Percentiles rank a stretch among this genome's conserved stretches.
Conservation (phyloP, 768 basidiomycete genomes). For the Cystobasidiopsis lactophilus region DNA sequence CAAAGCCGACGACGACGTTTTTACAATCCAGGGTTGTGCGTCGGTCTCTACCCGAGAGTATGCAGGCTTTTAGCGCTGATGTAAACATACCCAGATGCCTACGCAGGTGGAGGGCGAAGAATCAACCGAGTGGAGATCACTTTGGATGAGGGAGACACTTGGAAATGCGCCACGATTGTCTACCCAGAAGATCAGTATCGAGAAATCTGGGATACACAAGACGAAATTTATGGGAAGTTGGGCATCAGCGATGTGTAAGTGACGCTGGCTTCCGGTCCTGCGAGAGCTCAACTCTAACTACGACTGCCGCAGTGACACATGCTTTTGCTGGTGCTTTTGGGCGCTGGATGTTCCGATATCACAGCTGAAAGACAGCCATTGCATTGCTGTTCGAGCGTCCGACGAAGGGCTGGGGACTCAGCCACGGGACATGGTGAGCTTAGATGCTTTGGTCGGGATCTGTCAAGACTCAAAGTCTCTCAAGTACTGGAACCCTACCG, state of each 20-base stretch:
- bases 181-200: slow-evolving; percentile 38
- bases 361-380: slow-evolving; percentile 24
- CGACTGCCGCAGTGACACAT: not conserved
- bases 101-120: slow-evolving; percentile 39
- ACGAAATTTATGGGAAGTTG: slow-evolving; percentile 32
- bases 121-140: slow-evolving; percentile 40
- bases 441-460: too few relatives aligned
- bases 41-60: too few relatives aligned
- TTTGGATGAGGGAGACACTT: slow-evolving; percentile 33
- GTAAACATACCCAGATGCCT: slow-evolving; percentile 38
- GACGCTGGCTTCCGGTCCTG: slow-evolving; percentile 30
- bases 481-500: too few relatives aligned
- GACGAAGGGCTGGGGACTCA: slow-evolving; percentile 36
- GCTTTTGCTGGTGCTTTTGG: slow-evolving; percentile 42
- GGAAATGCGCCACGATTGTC: slow-evolving; percentile 30
- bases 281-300: slow-evolving; percentile 14
- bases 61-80: too few relatives aligned
- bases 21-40: not conserved
- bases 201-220: slow-evolving; percentile 21
- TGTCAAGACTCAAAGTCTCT: too few relatives aligned
- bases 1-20: slow-evolving; percentile 13
- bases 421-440: slow-evolving; percentile 38
- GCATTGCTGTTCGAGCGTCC: slow-evolving; percentile 34
- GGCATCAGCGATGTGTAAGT: slow-evolving; percentile 28
- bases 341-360: slow-evolving; percentile 25